Percentiles rank a stretch among this genome's conserved stretches.
These are phyloP conservation scores for Ceratocystis huliohia DNA, from an alignment of 2,329 filamentous ascomycete genomes.

Conservation along the genomic window DNA sequence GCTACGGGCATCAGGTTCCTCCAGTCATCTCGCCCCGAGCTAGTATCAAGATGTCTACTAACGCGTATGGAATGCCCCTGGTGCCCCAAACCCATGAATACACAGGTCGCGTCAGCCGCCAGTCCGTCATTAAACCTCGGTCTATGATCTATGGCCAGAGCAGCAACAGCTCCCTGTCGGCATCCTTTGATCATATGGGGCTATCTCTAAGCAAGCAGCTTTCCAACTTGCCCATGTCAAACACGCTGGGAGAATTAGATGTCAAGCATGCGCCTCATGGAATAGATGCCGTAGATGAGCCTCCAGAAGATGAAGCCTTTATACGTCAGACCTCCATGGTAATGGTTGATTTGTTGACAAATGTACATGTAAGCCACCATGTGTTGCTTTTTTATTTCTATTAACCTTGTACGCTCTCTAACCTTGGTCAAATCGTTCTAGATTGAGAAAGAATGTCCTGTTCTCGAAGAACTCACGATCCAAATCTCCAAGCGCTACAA, in stretches of 20 bases:
- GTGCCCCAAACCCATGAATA: slow-evolving; percentile 6
- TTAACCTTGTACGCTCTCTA: not conserved
- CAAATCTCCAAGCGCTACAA: slow-evolving; percentile 64
- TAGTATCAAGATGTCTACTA: slow-evolving; percentile 4
- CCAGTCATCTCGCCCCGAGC: not conserved
- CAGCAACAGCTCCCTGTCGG: not conserved
- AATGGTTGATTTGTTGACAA: slow-evolving; percentile 14
- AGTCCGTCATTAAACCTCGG: not conserved
- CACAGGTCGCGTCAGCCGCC: not conserved
- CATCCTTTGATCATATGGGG: not conserved
- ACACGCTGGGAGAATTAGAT: slow-evolving; percentile 1
- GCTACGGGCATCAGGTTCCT: not conserved
- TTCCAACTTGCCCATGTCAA: not conserved
- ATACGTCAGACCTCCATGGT: slow-evolving; percentile 10
- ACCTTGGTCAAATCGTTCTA: slow-evolving; percentile 27
- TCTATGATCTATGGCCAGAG: slow-evolving; percentile 3
- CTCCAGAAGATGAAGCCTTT: not conserved
- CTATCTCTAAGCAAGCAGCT: not conserved
- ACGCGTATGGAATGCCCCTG: slow-evolving; percentile 10
- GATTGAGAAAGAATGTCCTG: slow-evolving; percentile 62
- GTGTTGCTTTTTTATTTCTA: slow-evolving; percentile 24
- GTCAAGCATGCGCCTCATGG: not conserved
- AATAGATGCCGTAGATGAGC: not conserved
- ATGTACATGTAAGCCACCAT: slow-evolving; percentile 8
- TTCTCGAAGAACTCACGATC: slow-evolving; percentile 61